Base-by-base conservation (phyloP, 2,329 filamentous ascomycete genomes). In the Seiridium cupressi region DNA sequence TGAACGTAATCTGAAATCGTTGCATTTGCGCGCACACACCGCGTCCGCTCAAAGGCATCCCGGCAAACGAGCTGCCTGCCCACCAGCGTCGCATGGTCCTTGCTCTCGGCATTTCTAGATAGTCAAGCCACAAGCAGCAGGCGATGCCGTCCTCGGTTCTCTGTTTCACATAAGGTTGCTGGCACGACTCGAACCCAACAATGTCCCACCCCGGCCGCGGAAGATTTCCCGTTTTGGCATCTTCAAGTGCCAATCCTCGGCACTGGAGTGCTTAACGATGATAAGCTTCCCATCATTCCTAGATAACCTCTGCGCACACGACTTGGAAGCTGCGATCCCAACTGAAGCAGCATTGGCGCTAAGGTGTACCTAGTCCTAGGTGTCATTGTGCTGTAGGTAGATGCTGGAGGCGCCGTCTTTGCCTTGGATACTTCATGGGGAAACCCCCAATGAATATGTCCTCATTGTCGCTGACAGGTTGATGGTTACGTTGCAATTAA, bases 161-260 rank as follows among this genome's bases (percentile, higher is more conserved):
- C n/a, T 47, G 54, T 40, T 57, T 44, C 38, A 42, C 44, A 11
- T n/a, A 32, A 36, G 54, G 8, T 55, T 26, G 53, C 26, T 26
- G 32, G 13, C 36, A 44, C 32, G 36, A 55, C 44, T 6, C 53
- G 53, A 55, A 55, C 42, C 53, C 35, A 55, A 42, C 36, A 55
- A 55, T 35, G 53, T 55, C 53, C 53, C 53, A 55, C 9, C 53
- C 40, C 32, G n/a, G 31, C 49, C 47, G 8, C 47, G 47, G 47
- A 49, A 49, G n/a, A 49, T 10, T 11, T 10, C 47, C 26, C 26
- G 11, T 49, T 49, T 49, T 13, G 47, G 47, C 47, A 35, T 32
- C 26, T 32, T 49, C 47, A 49, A 26, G 35, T 49, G 47, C 47
- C 35, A 49, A 49, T 26, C 35, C 26, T 35, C 51, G 36, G 51